Evolutionary conservation across 2,329 filamentous ascomycete species (phyloP).

Genomic region (Alternaria dauci): DNA sequence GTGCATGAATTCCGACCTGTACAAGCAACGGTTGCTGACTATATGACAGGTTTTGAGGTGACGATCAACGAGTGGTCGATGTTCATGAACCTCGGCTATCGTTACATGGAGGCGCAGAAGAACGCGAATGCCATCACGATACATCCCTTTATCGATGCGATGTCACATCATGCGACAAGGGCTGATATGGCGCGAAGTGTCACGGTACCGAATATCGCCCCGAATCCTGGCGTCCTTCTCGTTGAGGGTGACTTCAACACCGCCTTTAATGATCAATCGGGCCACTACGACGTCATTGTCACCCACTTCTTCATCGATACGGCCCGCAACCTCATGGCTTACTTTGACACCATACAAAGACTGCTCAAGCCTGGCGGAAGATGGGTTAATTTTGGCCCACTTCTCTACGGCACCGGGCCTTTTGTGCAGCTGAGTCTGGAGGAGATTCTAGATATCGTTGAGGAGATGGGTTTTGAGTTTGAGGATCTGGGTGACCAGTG

Average conservation of each 20-base stretch:
- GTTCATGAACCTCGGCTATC: slow-evolving; percentile 65
- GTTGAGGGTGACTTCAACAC: slow-evolving; percentile 67
- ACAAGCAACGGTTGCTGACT: neutral
- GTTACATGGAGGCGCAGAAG: slow-evolving; percentile 55
- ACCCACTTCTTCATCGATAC: slow-evolving; percentile 71
- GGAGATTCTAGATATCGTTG: slow-evolving; percentile 60
- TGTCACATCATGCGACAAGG: slow-evolving; percentile 64
- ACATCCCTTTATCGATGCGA: slow-evolving; percentile 64
- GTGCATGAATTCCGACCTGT: slow-evolving; percentile 30
- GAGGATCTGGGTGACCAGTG: slow-evolving; percentile 54
- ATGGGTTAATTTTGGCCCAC: slow-evolving; percentile 66
- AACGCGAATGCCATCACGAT: slow-evolving; percentile 41
- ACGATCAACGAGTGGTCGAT: slow-evolving; percentile 67
- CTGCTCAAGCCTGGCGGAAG: slow-evolving; percentile 59
- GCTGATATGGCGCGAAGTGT: slow-evolving; percentile 59
- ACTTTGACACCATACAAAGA: slow-evolving; percentile 63
- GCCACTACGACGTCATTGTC: slow-evolving; percentile 59
- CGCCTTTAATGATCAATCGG: slow-evolving; percentile 36
- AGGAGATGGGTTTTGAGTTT: slow-evolving; percentile 63
- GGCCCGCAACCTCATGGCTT: slow-evolving; percentile 63
- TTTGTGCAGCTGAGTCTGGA: slow-evolving; percentile 65
- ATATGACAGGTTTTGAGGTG: slow-evolving; percentile 57
- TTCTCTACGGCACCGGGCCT: slow-evolving; percentile 64
- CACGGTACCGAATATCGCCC: slow-evolving; percentile 52
- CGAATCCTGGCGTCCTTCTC: slow-evolving; percentile 55